Evolutionary conservation across 306 rosid species (phyloP).

Genomic region (Sphenostylis stenocarpa): DNA sequence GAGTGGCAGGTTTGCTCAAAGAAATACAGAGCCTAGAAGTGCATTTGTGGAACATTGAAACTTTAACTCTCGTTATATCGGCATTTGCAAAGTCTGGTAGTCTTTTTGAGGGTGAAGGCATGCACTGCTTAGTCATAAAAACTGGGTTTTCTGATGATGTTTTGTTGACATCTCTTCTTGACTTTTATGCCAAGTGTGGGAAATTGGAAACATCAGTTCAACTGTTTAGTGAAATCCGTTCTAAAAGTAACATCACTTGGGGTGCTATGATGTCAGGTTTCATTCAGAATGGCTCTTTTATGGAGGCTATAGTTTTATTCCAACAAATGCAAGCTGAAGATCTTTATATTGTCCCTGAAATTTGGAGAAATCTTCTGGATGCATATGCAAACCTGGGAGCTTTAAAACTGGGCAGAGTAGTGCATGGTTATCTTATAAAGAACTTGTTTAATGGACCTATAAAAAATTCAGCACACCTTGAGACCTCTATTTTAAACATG

Average conservation of each 20-base stretch:
- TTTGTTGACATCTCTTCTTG: slow-evolving; percentile 51
- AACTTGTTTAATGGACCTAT: slow-evolving; percentile 12
- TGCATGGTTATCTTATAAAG: slow-evolving; percentile 49
- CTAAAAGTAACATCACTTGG: slow-evolving; percentile 43
- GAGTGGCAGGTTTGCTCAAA: slow-evolving; percentile 36
- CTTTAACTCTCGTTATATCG: slow-evolving; percentile 49
- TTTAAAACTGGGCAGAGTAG: slow-evolving; percentile 49
- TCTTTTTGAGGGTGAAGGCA: slow-evolving; percentile 44
- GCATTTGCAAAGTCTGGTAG: slow-evolving; percentile 40
- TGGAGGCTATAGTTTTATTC: slow-evolving; percentile 46
- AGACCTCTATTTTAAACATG: slow-evolving; percentile 61
- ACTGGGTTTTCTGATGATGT: slow-evolving; percentile 52
- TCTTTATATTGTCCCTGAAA: slow-evolving; percentile 36
- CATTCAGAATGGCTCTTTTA: slow-evolving; percentile 48
- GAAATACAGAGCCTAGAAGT: slow-evolving; percentile 35
- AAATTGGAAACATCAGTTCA: slow-evolving; percentile 38
- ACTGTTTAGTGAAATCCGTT: slow-evolving; percentile 40
- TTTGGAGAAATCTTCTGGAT: slow-evolving; percentile 51
- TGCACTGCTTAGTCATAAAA: slow-evolving; percentile 46
- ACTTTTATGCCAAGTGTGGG: slow-evolving; percentile 54
- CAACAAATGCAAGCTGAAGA: slow-evolving; percentile 45
- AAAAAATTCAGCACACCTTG: slow-evolving; percentile 27
- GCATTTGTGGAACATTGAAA: slow-evolving; percentile 35
- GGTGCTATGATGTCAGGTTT: slow-evolving; percentile 60
- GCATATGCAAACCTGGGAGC: slow-evolving; percentile 59